Base-by-base conservation (phyloP, 2,329 filamentous ascomycete genomes). In the Aureobasidium leucospermi region DNA sequence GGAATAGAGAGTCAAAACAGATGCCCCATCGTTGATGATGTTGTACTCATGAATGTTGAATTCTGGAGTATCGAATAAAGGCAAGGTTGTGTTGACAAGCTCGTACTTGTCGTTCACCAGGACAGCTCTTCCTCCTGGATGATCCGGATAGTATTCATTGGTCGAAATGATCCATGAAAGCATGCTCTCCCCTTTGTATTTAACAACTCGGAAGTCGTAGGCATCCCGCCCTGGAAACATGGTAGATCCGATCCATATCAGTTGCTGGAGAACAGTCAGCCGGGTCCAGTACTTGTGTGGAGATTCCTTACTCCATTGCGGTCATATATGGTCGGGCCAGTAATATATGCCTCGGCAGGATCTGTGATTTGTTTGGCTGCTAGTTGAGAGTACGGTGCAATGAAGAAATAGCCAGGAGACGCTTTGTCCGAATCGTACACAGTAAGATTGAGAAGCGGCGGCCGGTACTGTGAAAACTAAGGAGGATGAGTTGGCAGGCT, bases 401-500 rank as follows among this genome's bases (percentile, higher is more conserved):
- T 52, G 39, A 66, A 63, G 48, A 61, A 59, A 47, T 63, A 65
- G 16, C 64, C 64, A 11, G 58, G 61, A 19, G 61, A 31, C 6
- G 63, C 55, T 11, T 36, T 46, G 10, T 62, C 58, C 7, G 60
- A 32, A 28, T 56, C 46, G 34, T 62, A 59, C 13, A 64, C 61
- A 11, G 61, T 60, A 15, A 65, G 55, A 11, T 61, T 89, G 86
- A 41, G 90, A 69, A 29, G 31, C 4, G 62, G 62, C 3, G 63
- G 51, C 8, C 51, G 51, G 15, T 23, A 43, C 8, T 55, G 38
- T 23, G 51, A 36, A 53, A 43, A 15, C 51, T 55, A 11, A 5
- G 1, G 10, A 43, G 3, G 28, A 10, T 55, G 10, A 55, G 28
- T 19, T 23, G 5, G 23, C 23, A 23, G 23, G 23, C 23, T 23